Evolutionary conservation across 1,284 basidiomycete genomes (phyloP), one percentile per base, ranked within the genome.

Genomic region (Ceratobasidium sp.): DNA sequence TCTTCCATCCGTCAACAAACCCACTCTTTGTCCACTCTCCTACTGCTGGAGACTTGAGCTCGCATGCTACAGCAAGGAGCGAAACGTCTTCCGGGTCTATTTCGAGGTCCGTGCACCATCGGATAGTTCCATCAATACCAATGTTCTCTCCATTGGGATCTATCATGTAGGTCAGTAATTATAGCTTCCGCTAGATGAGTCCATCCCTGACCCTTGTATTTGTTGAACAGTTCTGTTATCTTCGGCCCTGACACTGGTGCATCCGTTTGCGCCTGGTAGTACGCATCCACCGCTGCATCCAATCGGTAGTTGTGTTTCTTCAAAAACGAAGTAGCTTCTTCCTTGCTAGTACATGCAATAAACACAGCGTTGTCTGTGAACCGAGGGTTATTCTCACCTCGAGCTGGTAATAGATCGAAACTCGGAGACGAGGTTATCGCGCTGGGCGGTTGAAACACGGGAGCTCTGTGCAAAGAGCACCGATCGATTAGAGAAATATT

Each of bases 1-100:
- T 83, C 82, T 90, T 91, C 94, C 94, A 96, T 1, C 95, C 95
- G 2, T 93, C 90, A 47, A 91, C 82, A 91, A 94, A 97, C 0
- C 91, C 91, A 77, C 89, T 87, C 81, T 87, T 89, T 54, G 87
- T 88, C 92, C 94, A 98, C 80, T 90, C 88, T 15, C 93, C 95
- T 78, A 96, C 86, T 71, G 85, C 82, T 0, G 91, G 91, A 5
- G 91, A 91, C 80, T 92, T 91, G 39, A 95, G 87, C 81, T 94
- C 92, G 80, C 88, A 93, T 15, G 93, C 94, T 54, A 96, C 84
- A 3, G 92, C 90, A 51, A 95, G 87, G 74, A 95, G 84, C 15
- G 93, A 91, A 35, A 93, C 90, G 80, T 95, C 92, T 79, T 93
- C 92, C 0, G 91, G 91, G 80, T 93, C 86, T 23, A 93, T 89